These are phyloP conservation scores for Suillus weaverae DNA, from an alignment of 768 basidiomycete species.

Conservation along the genomic window DNA sequence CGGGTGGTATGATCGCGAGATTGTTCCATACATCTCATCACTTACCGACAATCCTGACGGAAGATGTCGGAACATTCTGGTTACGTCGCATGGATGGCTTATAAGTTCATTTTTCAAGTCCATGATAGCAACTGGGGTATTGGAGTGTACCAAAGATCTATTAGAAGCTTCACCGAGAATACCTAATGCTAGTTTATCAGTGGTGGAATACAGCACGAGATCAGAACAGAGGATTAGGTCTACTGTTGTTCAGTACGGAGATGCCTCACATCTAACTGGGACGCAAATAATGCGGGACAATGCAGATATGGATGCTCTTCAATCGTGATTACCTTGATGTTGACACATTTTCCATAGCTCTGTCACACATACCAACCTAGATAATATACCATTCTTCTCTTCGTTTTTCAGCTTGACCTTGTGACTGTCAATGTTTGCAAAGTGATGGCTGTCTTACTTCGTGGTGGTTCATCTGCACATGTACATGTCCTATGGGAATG, in stretches of 20 bases:
- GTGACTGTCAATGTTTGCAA: neutral
- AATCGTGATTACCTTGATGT: neutral
- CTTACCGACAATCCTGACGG: constrained; percentile 31
- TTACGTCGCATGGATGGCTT: constrained; percentile 67
- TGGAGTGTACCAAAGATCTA: constrained; percentile 35
- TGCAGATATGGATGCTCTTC: neutral
- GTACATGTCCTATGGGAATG: neutral
- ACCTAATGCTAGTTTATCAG: neutral
- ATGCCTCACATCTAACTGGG: neutral
- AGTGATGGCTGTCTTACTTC: neutral
- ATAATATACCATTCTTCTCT: neutral
- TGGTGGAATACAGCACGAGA: neutral
- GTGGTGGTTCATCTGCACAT: neutral
- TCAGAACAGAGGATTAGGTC: neutral
- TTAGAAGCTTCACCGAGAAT: constrained; percentile 26
- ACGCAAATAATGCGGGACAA: neutral
- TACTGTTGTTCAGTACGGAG: neutral
- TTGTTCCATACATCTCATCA: constrained; percentile 36
- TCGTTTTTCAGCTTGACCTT: neutral
- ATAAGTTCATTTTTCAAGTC: constrained; percentile 53
- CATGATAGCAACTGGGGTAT: constrained; percentile 44
- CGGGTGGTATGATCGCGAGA: constrained; percentile 59
- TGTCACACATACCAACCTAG: neutral
- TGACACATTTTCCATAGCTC: neutral
- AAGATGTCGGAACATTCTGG: constrained; percentile 42